Conservation (phyloP, 352 stramenopile species). For the Phytopythium cucurbitacearum region DNA sequence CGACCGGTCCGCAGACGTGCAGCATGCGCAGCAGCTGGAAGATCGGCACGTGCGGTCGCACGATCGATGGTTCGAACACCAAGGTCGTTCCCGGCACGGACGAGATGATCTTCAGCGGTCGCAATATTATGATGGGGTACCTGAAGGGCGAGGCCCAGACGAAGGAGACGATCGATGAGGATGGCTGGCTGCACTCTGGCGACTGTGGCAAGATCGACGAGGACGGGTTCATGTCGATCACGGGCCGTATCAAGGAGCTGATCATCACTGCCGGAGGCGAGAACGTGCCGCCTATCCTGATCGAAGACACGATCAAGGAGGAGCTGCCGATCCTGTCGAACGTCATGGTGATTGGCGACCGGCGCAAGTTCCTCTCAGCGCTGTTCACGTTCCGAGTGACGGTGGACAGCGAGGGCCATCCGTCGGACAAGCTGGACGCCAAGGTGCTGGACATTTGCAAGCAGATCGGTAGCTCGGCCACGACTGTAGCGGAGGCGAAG, state of each 20-base stretch:
- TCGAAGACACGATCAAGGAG: conserved; percentile 91
- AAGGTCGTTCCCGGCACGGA: conserved; percentile 53
- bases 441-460: conserved; percentile 57
- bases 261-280: conserved; percentile 95
- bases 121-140: conserved; percentile 90
- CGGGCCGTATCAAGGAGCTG: conserved; percentile 95
- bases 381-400: conserved; percentile 87
- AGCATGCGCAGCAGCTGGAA: conserved; percentile 85
- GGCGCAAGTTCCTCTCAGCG: conserved; percentile 89
- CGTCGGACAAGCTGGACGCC: conserved; percentile 75
- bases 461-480: conserved; percentile 65
- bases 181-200: conserved; percentile 93
- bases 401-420: conserved; percentile 73
- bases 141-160: conserved; percentile 75
- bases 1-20: conserved; percentile 78
- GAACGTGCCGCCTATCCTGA: conserved; percentile 91
- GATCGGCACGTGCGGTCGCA: conserved; percentile 77
- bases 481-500: conserved; percentile 64
- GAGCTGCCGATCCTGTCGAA: conserved; percentile 87
- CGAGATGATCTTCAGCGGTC: conserved; percentile 76
- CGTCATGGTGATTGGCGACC: conserved; percentile 91
- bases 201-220: conserved; percentile 90
- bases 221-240: conserved; percentile 93
- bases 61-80: conserved; percentile 69
- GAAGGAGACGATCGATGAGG: conserved; percentile 88